phyloP scores from a whole-genome alignment of 441 rosid genomes.

The Adansonia gregorii region DNA sequence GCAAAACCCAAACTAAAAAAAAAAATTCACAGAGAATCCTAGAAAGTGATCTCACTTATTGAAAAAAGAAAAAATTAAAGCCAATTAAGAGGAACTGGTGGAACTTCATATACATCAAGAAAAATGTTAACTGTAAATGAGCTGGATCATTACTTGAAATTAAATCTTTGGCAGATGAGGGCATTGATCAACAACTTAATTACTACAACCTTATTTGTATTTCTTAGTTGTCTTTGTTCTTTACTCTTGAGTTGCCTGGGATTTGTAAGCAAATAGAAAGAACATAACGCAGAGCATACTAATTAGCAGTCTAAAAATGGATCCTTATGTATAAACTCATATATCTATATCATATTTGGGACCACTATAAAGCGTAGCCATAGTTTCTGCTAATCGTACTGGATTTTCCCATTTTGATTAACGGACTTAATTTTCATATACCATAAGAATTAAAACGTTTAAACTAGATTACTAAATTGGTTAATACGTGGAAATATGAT shows the following conservation, averaged over 20 bases:
- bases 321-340: conserved; percentile 6
- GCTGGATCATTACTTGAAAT: conserved; percentile 8
- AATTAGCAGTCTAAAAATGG: conserved; percentile 15
- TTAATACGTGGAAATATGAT: neutral
- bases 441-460: neutral
- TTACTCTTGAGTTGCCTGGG: neutral
- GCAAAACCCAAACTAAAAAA: too few species aligned
- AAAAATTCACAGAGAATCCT: too few species aligned
- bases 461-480: neutral
- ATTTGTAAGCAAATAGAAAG: conserved; percentile 9
- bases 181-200: neutral
- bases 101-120: neutral
- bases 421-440: neutral
- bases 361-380: neutral
- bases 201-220: neutral
- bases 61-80: too few species aligned
- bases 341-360: neutral
- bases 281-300: conserved; percentile 11
- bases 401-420: conserved; percentile 1
- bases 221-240: neutral
- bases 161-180: neutral
- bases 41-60: too few species aligned
- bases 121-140: conserved; percentile 10
- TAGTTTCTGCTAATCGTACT: neutral
- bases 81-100: too few species aligned